Conservation (phyloP, 176 grass and related monocot genomes). For the Pontederia paniculata region DNA sequence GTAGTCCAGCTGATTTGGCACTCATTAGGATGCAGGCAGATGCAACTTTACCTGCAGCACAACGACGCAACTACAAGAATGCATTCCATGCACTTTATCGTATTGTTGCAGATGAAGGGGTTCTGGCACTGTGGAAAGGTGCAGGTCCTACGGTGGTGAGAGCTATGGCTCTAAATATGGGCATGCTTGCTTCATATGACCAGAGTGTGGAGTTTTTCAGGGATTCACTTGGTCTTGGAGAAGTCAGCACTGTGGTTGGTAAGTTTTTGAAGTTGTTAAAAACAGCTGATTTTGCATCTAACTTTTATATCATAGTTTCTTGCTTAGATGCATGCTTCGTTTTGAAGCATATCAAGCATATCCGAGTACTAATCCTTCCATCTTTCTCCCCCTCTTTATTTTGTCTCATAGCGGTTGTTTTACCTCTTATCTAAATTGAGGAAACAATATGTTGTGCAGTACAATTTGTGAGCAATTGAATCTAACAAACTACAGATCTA, state of each 20-base stretch:
- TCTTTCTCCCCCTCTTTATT: no score
- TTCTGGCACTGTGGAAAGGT: conserved; percentile 87
- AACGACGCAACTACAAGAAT: conserved; percentile 71
- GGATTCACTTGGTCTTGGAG: conserved; percentile 65
- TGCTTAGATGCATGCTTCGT: no score
- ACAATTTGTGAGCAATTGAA: no score
- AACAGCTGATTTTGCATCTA: neutral
- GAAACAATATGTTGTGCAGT: no score
- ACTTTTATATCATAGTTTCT: neutral
- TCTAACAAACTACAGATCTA: no score
- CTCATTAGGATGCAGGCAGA: conserved; percentile 89
- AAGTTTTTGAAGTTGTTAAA: conserved; percentile 9
- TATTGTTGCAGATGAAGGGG: conserved; percentile 73
- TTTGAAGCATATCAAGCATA: no score
- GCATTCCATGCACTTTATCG: conserved; percentile 74
- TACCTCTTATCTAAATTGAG: no score
- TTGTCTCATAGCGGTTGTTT: no score
- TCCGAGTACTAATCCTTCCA: no score
- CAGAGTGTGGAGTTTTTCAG: conserved; percentile 80
- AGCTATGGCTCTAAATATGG: conserved; percentile 89
- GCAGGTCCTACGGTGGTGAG: conserved; percentile 80
- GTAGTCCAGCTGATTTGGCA: conserved; percentile 79
- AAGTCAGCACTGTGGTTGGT: conserved; percentile 66
- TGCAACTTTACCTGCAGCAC: conserved; percentile 63
- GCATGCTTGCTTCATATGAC: conserved; percentile 88